Evolutionary conservation across 306 rosid species (phyloP).

Genomic region (Begonia loranthoides): DNA sequence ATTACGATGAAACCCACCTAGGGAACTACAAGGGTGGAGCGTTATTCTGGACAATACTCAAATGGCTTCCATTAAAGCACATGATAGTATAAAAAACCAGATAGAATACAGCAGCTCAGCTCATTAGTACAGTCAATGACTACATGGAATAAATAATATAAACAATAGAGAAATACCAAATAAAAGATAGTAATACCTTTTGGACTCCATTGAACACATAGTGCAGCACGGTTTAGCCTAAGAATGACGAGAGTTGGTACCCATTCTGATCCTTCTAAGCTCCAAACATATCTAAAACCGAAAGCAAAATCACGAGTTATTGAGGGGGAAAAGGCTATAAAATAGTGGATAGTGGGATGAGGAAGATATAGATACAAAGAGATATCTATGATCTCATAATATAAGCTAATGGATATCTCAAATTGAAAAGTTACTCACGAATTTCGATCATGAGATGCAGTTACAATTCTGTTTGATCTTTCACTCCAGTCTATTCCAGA

Average conservation of each 20-base stretch:
- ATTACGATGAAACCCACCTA: too few relatives aligned
- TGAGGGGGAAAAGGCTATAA: too few relatives aligned
- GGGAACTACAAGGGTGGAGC: too few relatives aligned
- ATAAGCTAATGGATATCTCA: slow-evolving; percentile 3
- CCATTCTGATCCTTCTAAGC: slow-evolving; percentile 87
- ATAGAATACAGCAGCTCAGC: background rate
- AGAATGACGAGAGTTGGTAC: slow-evolving; percentile 90
- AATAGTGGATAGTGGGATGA: background rate
- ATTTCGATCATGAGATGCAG: slow-evolving; percentile 93
- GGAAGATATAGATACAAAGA: background rate
- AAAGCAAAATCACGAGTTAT: background rate
- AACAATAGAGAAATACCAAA: slow-evolving; percentile 5
- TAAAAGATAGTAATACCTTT: slow-evolving; percentile 42
- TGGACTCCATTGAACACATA: slow-evolving; percentile 97
- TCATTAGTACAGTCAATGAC: slow-evolving; percentile 3
- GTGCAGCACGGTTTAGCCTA: slow-evolving; percentile 93
- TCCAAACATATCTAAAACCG: slow-evolving; percentile 77
- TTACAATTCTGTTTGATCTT: slow-evolving; percentile 75
- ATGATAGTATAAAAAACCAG: background rate
- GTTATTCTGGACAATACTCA: too few relatives aligned
- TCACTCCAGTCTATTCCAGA: slow-evolving; percentile 91
- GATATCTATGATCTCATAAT: background rate
- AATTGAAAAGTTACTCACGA: slow-evolving; percentile 58
- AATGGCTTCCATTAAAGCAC: too few relatives aligned
- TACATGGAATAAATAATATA: background rate